Conservation (phyloP, 352 stramenopile genomes). For the Phytopythium oedochilum region DNA sequence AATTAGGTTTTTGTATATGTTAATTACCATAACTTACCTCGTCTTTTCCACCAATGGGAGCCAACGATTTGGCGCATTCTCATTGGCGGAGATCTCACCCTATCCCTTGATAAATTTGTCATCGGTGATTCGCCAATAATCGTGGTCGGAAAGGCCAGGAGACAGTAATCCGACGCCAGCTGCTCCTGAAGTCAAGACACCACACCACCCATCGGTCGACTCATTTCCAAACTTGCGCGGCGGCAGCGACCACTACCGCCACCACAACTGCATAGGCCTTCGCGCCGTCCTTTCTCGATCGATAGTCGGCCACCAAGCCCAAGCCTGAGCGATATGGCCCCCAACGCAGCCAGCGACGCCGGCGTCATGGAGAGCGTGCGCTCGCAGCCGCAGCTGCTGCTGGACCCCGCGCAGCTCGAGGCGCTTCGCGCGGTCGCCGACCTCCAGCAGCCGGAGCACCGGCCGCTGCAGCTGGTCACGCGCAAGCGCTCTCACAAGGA, state of each 20-base stretch:
- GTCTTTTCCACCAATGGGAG: too few relatives aligned
- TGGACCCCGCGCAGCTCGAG: not conserved
- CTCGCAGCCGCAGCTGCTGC: slow-evolving; percentile 10
- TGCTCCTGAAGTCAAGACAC: too few relatives aligned
- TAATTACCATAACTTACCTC: too few relatives aligned
- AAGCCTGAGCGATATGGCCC: not conserved
- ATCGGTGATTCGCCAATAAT: not conserved
- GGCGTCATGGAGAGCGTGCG: not conserved
- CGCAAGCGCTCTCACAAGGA: slow-evolving; percentile 3
- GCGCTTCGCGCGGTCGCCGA: slow-evolving; percentile 14
- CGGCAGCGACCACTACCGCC: too few relatives aligned
- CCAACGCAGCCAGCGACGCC: not conserved
- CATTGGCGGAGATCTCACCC: too few relatives aligned
- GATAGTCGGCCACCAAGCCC: not conserved
- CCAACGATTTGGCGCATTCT: too few relatives aligned
- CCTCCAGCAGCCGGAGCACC: slow-evolving; percentile 18
- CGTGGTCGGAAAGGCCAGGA: not conserved
- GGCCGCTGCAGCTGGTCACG: slow-evolving; percentile 20
- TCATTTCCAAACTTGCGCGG: not conserved
- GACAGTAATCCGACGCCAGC: not conserved
- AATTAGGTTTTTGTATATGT: too few relatives aligned
- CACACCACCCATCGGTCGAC: too few relatives aligned
- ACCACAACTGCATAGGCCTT: too few relatives aligned
- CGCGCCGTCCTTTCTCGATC: not conserved
- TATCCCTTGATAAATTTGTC: not conserved